These are phyloP conservation scores for Monoraphidium neglectum DNA, from an alignment of 139 green algal genomes.

Conservation along the genomic window DNA sequence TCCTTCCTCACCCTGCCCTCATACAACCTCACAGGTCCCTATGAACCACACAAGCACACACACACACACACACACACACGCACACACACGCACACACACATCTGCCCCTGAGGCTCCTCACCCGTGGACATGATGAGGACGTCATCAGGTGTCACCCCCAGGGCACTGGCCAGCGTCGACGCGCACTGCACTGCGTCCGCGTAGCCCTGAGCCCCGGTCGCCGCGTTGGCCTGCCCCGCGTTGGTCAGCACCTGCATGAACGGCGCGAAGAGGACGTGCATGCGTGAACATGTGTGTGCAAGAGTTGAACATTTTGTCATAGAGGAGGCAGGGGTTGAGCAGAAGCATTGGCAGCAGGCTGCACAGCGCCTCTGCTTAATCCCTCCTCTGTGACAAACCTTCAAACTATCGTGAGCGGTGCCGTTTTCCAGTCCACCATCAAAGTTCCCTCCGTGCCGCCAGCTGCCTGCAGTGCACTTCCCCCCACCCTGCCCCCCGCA, in stretches of 20 bases:
- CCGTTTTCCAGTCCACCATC: too few relatives aligned
- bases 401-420: not conserved
- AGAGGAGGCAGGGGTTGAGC: not conserved
- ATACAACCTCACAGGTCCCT: too few relatives aligned
- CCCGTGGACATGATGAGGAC: slow-evolving; percentile 86
- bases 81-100: too few relatives aligned
- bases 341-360: too few relatives aligned
- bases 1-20: too few relatives aligned
- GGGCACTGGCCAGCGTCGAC: slow-evolving; percentile 51
- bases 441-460: too few relatives aligned
- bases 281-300: not conserved
- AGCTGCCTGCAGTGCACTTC: too few relatives aligned
- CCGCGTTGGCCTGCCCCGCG: slow-evolving; percentile 96
- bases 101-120: slow-evolving; percentile 9
- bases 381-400: not conserved
- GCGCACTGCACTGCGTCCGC: slow-evolving; percentile 68
- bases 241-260: slow-evolving; percentile 90
- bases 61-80: too few relatives aligned
- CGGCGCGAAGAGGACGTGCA: too few relatives aligned
- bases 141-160: slow-evolving; percentile 69
- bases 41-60: too few relatives aligned
- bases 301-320: not conserved
- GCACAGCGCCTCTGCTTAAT: not conserved
- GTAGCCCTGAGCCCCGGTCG: slow-evolving; percentile 83
- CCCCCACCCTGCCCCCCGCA: slow-evolving; percentile 37